Base-by-base conservation (phyloP, 805 yeast genomes). In the Zygosaccharomyces pseudorouxii region DNA sequence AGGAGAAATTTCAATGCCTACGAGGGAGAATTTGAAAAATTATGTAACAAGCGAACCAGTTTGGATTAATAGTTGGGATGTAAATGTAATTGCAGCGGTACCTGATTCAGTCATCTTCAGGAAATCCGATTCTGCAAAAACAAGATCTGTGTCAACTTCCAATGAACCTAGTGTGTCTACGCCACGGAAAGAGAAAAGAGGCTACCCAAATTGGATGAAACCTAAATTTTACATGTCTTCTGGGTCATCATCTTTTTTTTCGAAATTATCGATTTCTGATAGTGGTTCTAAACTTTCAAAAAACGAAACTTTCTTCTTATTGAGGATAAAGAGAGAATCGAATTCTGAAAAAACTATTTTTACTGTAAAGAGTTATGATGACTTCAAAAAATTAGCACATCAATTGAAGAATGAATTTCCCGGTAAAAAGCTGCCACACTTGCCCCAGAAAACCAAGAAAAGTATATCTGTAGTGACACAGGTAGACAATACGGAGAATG, bases 41-140 rank as follows among this genome's bases (percentile, higher is more conserved):
- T 59, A 70, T 23, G 45, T 70, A 1, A 56, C 71, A 0, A 60
- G 64, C 22, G 70, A 65, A 27, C 63, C 67, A 4, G 49, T 58
- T 3, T 70, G 56, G 48, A 58, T 74, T 35, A 82, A 85, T 59
- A 86, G 88, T 2, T 63, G 80, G 52, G 79, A 74, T 49, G 59
- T 87, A 16, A 85, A 86, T 52, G 79, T 89, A 9, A 76, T 80
- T 23, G 89, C 93, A 1, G 95, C 85, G 5, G 56, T 61, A 12
- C 46, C 47, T 16, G 61, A 59, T 23, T 25, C 55, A 49, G 60
- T 25, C 46, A 62, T 42, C 56, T 48, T 36, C 16, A 47, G 40
- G 10, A 43, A 38, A 16, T 25, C 44, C 3, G 36, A 18, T 9
- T 12, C 19, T 10, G 11, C 37, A 4, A 41, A 51, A 39, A 28